Conservation (phyloP, 208 protist species). For the Trypanosoma theileri region DNA sequence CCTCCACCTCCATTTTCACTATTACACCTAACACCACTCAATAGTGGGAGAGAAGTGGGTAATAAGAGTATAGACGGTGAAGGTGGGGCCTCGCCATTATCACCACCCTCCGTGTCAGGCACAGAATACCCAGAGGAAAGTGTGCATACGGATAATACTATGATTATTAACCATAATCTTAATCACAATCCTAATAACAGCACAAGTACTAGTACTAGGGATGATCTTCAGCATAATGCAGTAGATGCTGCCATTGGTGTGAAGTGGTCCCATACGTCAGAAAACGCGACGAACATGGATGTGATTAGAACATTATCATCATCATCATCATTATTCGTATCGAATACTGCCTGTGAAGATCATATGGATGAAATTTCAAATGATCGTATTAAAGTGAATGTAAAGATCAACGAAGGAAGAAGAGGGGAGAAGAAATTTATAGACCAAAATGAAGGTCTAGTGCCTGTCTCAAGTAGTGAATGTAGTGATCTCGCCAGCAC, state of each 20-base stretch:
- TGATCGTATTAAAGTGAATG: too few relatives aligned
- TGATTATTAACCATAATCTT: background rate
- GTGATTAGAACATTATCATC: background rate
- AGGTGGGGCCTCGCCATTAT: conserved; percentile 9
- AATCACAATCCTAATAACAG: background rate
- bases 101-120: conserved; percentile 17
- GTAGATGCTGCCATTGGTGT: background rate
- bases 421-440: background rate
- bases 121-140: conserved; percentile 12
- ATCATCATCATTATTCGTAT: background rate
- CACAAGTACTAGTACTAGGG: background rate
- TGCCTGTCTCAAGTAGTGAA: background rate
- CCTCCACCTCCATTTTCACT: background rate
- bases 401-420: too few relatives aligned
- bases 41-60: background rate
- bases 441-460: background rate
- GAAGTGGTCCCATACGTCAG: background rate
- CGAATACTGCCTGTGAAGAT: background rate
- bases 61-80: background rate
- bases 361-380: too few relatives aligned
- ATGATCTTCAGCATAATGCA: too few relatives aligned
- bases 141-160: background rate
- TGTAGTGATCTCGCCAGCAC: conserved; percentile 2
- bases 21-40: background rate
- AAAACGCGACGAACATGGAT: background rate